These are phyloP conservation scores for Metarhizium album DNA, from an alignment of 2,329 filamentous ascomycete genomes.

Conservation along the genomic window DNA sequence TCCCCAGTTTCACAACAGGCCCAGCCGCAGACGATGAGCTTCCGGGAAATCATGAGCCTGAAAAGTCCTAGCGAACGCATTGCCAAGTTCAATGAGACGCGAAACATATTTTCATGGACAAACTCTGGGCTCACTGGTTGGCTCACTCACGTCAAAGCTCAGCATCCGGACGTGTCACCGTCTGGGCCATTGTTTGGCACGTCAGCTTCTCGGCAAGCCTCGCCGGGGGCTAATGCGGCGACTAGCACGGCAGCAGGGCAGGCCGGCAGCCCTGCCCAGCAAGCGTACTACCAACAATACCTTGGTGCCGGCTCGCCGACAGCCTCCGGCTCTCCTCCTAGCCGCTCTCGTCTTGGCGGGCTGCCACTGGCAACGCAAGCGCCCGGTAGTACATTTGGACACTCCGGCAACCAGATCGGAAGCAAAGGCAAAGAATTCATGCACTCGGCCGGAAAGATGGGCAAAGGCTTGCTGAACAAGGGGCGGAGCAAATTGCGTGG, in stretches of 20 bases:
- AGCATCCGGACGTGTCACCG: constrained; percentile 29
- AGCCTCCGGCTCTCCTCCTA: constrained; percentile 16
- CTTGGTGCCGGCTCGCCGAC: constrained; percentile 32
- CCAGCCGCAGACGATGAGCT: constrained; percentile 36
- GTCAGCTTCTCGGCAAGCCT: constrained; percentile 7
- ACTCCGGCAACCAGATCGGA: constrained; percentile 55
- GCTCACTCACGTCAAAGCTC: constrained; percentile 34
- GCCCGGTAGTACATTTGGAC: constrained; percentile 35
- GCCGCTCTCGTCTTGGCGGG: constrained; percentile 25
- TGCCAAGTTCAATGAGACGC: constrained; percentile 59
- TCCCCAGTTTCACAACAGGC: constrained; percentile 5
- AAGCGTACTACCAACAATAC: constrained; percentile 47
- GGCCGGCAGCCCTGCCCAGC: constrained; percentile 20
- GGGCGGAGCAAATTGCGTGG: constrained; percentile 73
- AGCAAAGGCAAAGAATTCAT: constrained; percentile 82
- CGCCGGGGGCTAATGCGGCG: constrained; percentile 11
- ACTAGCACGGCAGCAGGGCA: constrained; percentile 14
- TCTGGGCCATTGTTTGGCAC: constrained; percentile 15
- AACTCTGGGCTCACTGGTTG: constrained; percentile 63
- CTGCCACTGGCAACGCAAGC: constrained; percentile 28
- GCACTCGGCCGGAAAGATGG: constrained; percentile 76
- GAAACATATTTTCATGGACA: constrained; percentile 57
- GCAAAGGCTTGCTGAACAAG: constrained; percentile 85
- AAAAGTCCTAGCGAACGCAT: constrained; percentile 58
- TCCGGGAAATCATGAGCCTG: constrained; percentile 69